phyloP scores from a whole-genome alignment of 2,329 filamentous ascomycete genomes.

The Trichoderma citrinoviride region DNA sequence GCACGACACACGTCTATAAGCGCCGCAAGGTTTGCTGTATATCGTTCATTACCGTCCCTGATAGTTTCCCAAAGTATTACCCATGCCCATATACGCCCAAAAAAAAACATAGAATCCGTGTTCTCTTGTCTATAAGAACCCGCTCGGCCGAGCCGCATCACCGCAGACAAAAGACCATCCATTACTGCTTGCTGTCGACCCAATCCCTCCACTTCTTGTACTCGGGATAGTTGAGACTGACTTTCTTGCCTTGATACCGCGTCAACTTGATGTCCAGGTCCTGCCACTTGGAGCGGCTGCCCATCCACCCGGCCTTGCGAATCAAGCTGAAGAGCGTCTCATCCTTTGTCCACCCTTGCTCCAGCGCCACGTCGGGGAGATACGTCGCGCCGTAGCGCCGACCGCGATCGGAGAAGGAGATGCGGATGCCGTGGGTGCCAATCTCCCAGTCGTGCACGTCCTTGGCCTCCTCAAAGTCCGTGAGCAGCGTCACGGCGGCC shows the following conservation, averaged over 20 bases:
- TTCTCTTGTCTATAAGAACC: conserved; percentile 12
- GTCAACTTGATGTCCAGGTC: conserved; percentile 76
- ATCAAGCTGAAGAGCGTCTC: conserved; percentile 87
- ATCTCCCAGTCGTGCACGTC: conserved; percentile 81
- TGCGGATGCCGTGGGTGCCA: conserved; percentile 81
- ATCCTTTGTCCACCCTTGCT: conserved; percentile 95
- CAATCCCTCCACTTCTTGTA: conserved; percentile 80
- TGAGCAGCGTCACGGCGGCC: conserved; percentile 76
- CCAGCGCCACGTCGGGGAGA: conserved; percentile 82
- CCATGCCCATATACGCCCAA: neutral
- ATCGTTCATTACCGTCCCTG: conserved; percentile 6
- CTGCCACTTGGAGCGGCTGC: conserved; percentile 74
- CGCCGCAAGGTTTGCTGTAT: conserved; percentile 14
- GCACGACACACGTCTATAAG: conserved; percentile 20
- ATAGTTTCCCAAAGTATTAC: neutral
- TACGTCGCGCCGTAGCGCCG: conserved; percentile 83
- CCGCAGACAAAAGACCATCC: neutral
- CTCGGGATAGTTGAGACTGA: conserved; percentile 65
- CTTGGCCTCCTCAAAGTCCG: conserved; percentile 74
- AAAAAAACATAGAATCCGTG: neutral
- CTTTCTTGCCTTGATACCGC: conserved; percentile 83
- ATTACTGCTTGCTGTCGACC: conserved; percentile 44
- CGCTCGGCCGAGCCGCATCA: neutral
- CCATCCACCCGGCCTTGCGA: conserved; percentile 91
- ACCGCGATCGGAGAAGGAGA: conserved; percentile 74